Conservation (phyloP, 805 yeast species). For the Maudiozyma pseudohumilis region DNA sequence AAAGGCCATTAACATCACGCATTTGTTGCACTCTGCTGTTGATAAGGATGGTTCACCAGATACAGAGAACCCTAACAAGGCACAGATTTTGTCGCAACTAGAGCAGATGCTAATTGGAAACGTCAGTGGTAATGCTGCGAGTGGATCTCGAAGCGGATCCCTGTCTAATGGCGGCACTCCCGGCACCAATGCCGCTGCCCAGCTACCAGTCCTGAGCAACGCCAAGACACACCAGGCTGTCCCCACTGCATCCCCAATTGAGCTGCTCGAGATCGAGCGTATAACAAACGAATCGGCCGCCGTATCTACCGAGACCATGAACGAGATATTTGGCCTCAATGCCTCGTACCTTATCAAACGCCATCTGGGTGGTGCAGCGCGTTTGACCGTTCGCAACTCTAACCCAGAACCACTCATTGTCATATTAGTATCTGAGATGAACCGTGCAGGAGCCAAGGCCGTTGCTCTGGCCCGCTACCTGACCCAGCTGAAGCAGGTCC, state of each 20-base stretch:
- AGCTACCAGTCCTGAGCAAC: slow-evolving; percentile 10
- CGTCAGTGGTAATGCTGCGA: slow-evolving; percentile 10
- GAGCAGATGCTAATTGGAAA: slow-evolving; percentile 19
- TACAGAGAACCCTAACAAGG: slow-evolving; percentile 3
- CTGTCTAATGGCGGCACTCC: slow-evolving; percentile 5
- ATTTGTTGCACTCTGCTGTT: slow-evolving; percentile 24
- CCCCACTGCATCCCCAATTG: slow-evolving; percentile 67
- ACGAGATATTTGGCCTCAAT: slow-evolving; percentile 64
- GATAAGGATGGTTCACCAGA: slow-evolving; percentile 4
- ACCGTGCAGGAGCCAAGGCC: slow-evolving; percentile 64
- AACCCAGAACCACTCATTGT: slow-evolving; percentile 73
- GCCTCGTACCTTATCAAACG: slow-evolving; percentile 49
- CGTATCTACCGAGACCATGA: slow-evolving; percentile 34
- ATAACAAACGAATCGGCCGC: slow-evolving; percentile 45
- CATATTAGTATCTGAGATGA: slow-evolving; percentile 56
- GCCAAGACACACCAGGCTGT: slow-evolving; percentile 25
- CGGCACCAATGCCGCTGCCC: no score
- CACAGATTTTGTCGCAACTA: slow-evolving; percentile 9
- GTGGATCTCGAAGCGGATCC: slow-evolving; percentile 14
- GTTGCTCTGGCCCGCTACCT: slow-evolving; percentile 73
- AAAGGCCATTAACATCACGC: slow-evolving; percentile 29
- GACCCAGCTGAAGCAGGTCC: slow-evolving; percentile 46
- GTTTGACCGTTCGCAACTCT: slow-evolving; percentile 58
- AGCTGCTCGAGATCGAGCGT: slow-evolving; percentile 66
- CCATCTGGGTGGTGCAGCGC: slow-evolving; percentile 57